These are phyloP conservation scores for Penicillium manginii DNA, from an alignment of 495 filamentous ascomycete species.

Conservation along the genomic window DNA sequence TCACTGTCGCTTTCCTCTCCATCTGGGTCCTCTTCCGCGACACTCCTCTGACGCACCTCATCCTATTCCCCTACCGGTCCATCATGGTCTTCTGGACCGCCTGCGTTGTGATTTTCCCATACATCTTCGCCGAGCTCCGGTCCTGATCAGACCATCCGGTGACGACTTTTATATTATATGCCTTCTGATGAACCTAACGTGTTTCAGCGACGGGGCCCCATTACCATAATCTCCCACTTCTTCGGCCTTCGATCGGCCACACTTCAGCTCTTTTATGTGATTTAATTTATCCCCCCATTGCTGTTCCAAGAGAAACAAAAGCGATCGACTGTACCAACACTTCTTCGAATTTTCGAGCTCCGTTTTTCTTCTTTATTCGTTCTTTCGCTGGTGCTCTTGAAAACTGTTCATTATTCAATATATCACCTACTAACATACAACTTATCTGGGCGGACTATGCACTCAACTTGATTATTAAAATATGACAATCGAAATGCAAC, in stretches of 20 bases:
- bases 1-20: conserved; percentile 84
- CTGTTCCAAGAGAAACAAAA: not conserved
- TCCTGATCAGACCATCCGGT: conserved; percentile 17
- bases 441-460: conserved; percentile 9
- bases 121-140: conserved; percentile 57
- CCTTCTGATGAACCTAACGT: conserved; percentile 19
- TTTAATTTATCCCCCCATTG: conserved; percentile 14
- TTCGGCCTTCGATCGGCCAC: not conserved
- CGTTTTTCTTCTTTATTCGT: not conserved
- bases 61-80: conserved; percentile 61
- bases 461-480: not conserved
- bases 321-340: not conserved
- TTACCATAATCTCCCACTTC: conserved; percentile 15
- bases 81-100: conserved; percentile 82
- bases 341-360: not conserved
- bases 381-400: not conserved
- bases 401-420: too few relatives aligned
- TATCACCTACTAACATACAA: too few relatives aligned
- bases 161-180: conserved; percentile 2
- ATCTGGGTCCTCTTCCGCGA: conserved; percentile 76
- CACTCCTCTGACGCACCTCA: conserved; percentile 60
- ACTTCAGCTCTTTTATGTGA: conserved; percentile 19
- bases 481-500: not conserved
- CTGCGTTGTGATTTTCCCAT: conserved; percentile 86
- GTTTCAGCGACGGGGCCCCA: conserved; percentile 8